Evolutionary conservation across 805 yeast species (phyloP), one percentile per base, ranked within the genome.

Genomic region (Diddensiella caesifluorescens): DNA sequence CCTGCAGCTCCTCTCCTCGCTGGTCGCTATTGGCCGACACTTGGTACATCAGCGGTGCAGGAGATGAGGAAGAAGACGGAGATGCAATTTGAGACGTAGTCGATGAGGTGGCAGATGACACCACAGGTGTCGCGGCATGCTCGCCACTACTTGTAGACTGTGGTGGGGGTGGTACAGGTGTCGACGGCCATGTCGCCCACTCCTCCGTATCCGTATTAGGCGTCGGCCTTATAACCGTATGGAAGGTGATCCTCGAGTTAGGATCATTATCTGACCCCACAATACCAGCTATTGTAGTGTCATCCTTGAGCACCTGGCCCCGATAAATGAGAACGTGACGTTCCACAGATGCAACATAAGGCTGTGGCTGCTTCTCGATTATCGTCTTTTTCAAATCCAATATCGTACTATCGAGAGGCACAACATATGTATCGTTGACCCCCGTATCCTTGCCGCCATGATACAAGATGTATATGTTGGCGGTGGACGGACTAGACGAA

Each of bases 201-300:
- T n/a, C n/a, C n/a, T n/a, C n/a, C n/a, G n/a, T n/a, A n/a, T n/a
- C n/a, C n/a, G n/a, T n/a, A n/a, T n/a, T 13, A 7, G 32, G 15
- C 6, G 32, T 29, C 6, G 32, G 32, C 15, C 34, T 43, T 15
- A 46, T 25, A 10, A 46, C 46, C 39, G 42, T 19, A 31, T 46
- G 49, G 22, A 46, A 42, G 13, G 49, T 46, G 15, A 39, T 34
- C 9, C 15, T 19, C 6, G 18, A 36, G 10, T 29, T 22, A 15
- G 29, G 32, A 10, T 22, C 20, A 10, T 35, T 20, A 10, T 22
- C 28, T 10, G 38, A 21, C 12, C 39, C 39, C 6, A 45, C 22
- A 12, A 31, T 16, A 2, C 18, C n/a, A 6, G 15, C 16, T 6
- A 39, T 30, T 12, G 31, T 38, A 38, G 15, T 26, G 3, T 33